A percentile compares a stretch with the other conserved stretches of the same genome.
These are phyloP conservation scores for Neospermospora avenae DNA, from an alignment of 2,329 filamentous ascomycete genomes.

Conservation along the genomic window DNA sequence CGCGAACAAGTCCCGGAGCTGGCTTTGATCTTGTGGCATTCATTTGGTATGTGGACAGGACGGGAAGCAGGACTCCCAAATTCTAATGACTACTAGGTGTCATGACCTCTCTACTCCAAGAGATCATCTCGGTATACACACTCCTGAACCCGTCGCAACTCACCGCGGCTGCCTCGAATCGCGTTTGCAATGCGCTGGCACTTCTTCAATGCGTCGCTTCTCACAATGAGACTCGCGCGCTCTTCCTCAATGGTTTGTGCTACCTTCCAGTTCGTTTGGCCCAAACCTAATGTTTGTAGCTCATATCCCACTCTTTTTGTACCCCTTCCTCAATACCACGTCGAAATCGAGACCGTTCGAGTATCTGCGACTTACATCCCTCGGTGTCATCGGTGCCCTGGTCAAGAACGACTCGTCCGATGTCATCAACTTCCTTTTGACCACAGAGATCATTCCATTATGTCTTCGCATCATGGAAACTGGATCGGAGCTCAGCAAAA, in stretches of 20 bases:
- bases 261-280: neutral
- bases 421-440: slow-evolving; percentile 97
- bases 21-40: slow-evolving; percentile 96
- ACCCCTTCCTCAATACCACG: slow-evolving; percentile 97
- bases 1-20: slow-evolving; percentile 95
- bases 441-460: slow-evolving; percentile 96
- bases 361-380: slow-evolving; percentile 90
- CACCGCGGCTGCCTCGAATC: slow-evolving; percentile 94
- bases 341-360: slow-evolving; percentile 98
- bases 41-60: slow-evolving; percentile 69
- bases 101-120: slow-evolving; percentile 95
- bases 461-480: slow-evolving; percentile 99
- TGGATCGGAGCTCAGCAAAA: slow-evolving; percentile 96
- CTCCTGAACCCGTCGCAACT: slow-evolving; percentile 95
- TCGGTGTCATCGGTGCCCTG: slow-evolving; percentile 93
- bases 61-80: slow-evolving; percentile 16
- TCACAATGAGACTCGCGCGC: slow-evolving; percentile 89
- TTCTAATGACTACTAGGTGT: slow-evolving; percentile 60
- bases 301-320: slow-evolving; percentile 95
- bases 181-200: slow-evolving; percentile 95
- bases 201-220: slow-evolving; percentile 95
- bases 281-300: slow-evolving; percentile 50
- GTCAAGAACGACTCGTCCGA: slow-evolving; percentile 99
- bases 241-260: slow-evolving; percentile 83
- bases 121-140: slow-evolving; percentile 98